phyloP scores from a whole-genome alignment of 208 protist species.

The Trypanosoma rangeli region DNA sequence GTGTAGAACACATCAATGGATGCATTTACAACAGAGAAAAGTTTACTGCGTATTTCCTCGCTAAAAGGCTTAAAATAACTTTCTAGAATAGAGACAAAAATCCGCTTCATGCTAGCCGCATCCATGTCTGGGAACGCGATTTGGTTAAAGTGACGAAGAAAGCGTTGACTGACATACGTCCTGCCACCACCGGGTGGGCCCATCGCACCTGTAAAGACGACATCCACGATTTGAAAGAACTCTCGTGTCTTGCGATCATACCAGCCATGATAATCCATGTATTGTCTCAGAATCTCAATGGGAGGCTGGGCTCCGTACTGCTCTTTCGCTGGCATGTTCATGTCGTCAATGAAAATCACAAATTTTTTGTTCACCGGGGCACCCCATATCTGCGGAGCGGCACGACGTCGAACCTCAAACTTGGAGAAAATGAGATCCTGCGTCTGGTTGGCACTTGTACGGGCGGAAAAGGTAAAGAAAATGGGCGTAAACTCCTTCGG shows the following conservation, averaged over 20 bases:
- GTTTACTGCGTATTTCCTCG: conserved; percentile 78
- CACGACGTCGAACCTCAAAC: conserved; percentile 96
- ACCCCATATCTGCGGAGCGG: conserved; percentile 94
- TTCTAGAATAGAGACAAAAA: conserved; percentile 96
- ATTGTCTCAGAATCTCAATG: conserved; percentile 98
- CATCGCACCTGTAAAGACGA: conserved; percentile 95
- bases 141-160: conserved; percentile 98
- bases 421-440: conserved; percentile 98
- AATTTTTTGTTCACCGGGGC: conserved; percentile 97
- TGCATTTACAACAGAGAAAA: conserved; percentile 82
- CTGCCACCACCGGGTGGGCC: conserved; percentile 97
- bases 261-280: conserved; percentile 97
- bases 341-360: conserved; percentile 98
- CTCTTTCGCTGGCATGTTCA: conserved; percentile 98
- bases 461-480: conserved; percentile 97
- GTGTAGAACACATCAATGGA: conserved; percentile 96
- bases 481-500: conserved; percentile 94
- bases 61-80: conserved; percentile 90
- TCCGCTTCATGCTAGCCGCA: conserved; percentile 93
- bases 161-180: conserved; percentile 95
- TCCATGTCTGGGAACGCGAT: conserved; percentile 96
- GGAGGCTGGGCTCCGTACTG: conserved; percentile 98
- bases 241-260: conserved; percentile 96
- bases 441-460: conserved; percentile 96
- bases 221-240: conserved; percentile 96